Evolutionary conservation across 116 monocot species (phyloP).

Genomic region (Trichopus zeylanicus): DNA sequence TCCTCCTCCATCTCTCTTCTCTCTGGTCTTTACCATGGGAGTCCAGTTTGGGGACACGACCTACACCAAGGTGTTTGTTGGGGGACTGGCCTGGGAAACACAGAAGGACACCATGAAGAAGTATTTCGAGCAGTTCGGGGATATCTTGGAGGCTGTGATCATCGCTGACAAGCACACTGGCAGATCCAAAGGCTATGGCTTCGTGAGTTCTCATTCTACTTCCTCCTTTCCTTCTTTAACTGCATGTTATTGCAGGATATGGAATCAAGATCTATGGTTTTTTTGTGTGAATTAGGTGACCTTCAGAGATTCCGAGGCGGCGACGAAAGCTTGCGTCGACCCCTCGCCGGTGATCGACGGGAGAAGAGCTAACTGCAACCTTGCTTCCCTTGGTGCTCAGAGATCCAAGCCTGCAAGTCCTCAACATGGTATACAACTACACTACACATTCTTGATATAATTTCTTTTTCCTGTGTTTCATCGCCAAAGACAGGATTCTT

Average conservation of each 20-base stretch:
- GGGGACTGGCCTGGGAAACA: slow-evolving; percentile 90
- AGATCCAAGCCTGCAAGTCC: slow-evolving; percentile 64
- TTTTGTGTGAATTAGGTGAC: slow-evolving; percentile 35
- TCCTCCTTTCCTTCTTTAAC: neutral
- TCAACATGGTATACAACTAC: slow-evolving; percentile 67
- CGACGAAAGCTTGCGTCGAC: slow-evolving; percentile 73
- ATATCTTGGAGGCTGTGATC: slow-evolving; percentile 91
- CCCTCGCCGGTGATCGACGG: slow-evolving; percentile 86
- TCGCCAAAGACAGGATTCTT: too few species aligned
- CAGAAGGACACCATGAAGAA: slow-evolving; percentile 75
- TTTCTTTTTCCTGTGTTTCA: too few species aligned
- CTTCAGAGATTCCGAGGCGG: slow-evolving; percentile 74
- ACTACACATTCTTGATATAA: too few species aligned
- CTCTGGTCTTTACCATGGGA: slow-evolving; percentile 10
- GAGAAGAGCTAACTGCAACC: slow-evolving; percentile 89
- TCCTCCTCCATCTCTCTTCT: slow-evolving; percentile 5
- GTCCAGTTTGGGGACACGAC: slow-evolving; percentile 88
- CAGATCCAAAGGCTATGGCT: slow-evolving; percentile 95
- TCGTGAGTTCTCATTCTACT: slow-evolving; percentile 28
- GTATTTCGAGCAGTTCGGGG: slow-evolving; percentile 97
- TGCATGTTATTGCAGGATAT: too few species aligned
- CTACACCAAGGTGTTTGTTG: slow-evolving; percentile 92
- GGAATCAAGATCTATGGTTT: neutral
- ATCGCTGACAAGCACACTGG: slow-evolving; percentile 94
- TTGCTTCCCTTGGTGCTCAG: slow-evolving; percentile 82